Conservation (phyloP, 2,329 filamentous ascomycete species). For the Ceratocystis colombiana region DNA sequence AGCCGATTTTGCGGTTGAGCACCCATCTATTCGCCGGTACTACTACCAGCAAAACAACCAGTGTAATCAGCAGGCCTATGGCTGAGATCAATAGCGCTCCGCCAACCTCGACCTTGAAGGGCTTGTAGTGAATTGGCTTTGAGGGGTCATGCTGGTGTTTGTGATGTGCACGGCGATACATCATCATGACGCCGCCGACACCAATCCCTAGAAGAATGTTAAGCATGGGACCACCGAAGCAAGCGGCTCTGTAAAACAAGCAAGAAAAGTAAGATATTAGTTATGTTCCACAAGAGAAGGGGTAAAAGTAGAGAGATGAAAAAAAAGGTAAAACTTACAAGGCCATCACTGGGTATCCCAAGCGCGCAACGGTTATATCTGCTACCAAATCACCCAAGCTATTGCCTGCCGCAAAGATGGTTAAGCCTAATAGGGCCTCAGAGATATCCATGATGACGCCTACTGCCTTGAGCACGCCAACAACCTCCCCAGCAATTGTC, state of each 20-base stretch:
- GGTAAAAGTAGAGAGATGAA: background rate
- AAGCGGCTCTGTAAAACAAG: slow-evolving; percentile 53
- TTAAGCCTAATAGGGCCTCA: slow-evolving; percentile 87
- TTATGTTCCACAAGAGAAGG: background rate
- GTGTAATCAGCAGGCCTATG: slow-evolving; percentile 68
- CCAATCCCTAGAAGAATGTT: slow-evolving; percentile 94
- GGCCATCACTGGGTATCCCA: slow-evolving; percentile 96
- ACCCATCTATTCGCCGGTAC: slow-evolving; percentile 82
- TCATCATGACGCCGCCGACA: slow-evolving; percentile 83
- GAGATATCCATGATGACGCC: slow-evolving; percentile 88
- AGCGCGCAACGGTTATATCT: slow-evolving; percentile 82
- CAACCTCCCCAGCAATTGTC: slow-evolving; percentile 88
- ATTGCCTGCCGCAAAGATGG: slow-evolving; percentile 93
- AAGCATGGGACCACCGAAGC: slow-evolving; percentile 96
- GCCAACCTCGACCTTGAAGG: slow-evolving; percentile 75
- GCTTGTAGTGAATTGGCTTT: slow-evolving; percentile 53
- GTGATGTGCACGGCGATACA: slow-evolving; percentile 57
- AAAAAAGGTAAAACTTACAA: slow-evolving; percentile 38
- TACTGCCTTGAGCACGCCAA: slow-evolving; percentile 84
- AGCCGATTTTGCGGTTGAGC: slow-evolving; percentile 73
- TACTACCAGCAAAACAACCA: slow-evolving; percentile 65
- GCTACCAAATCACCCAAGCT: slow-evolving; percentile 89
- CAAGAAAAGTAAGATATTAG: slow-evolving; percentile 2
- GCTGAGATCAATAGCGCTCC: slow-evolving; percentile 78
- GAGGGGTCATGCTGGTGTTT: slow-evolving; percentile 56